Base-by-base conservation (phyloP, 148 eudicot species). In the Rhododendron ovatum region DNA sequence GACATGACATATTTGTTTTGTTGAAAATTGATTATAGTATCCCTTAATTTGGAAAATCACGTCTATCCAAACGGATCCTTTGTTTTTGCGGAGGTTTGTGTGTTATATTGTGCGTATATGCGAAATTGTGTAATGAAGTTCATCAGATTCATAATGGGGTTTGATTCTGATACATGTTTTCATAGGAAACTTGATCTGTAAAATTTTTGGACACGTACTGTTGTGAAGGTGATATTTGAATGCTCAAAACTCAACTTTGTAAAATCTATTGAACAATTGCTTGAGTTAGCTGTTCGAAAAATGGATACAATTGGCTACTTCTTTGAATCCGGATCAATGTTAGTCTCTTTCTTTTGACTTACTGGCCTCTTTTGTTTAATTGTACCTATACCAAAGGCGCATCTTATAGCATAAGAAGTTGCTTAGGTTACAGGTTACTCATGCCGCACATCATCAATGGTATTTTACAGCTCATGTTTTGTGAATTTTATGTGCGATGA, bases 181-280 rank as follows among this genome's bases (percentile, higher is more conserved):
- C 20, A 17, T 2, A 63, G 67, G n/a, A 5, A 35, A 53, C 12
- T 75, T 83, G 89, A 88, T 91, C 90, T 28, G 77, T 71, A 41
- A 20, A 35, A 20, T 67, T 7, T 2, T 67, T 88, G 48, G 37
- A 8, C 55, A 91, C 86, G 5, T 91, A 91, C 26, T 26, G 43
- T 48, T 71, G 59, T 48, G 26, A 45, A 61, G 10, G 55, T 63
- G 48, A 5, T 39, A 26, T 63, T 82, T 63, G 20, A 13, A 43
- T 82, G 76, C 35, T 41, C 3, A 6, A 51, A 11, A 26, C 4
- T 67, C 12, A 26, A 20, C 41, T 59, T 12, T 57, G 33, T 20
- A 45, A 80, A 80, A 80, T 80, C 39, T 26, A 51, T 5, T 22
- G 30, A 43, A n/a, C 26, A 10, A 41, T 26, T 67, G 74, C 74